A percentile compares a stretch with the other conserved stretches of the same genome.
Conservation (phyloP, 176 grass and related monocot species). For the Juncus effusus region DNA sequence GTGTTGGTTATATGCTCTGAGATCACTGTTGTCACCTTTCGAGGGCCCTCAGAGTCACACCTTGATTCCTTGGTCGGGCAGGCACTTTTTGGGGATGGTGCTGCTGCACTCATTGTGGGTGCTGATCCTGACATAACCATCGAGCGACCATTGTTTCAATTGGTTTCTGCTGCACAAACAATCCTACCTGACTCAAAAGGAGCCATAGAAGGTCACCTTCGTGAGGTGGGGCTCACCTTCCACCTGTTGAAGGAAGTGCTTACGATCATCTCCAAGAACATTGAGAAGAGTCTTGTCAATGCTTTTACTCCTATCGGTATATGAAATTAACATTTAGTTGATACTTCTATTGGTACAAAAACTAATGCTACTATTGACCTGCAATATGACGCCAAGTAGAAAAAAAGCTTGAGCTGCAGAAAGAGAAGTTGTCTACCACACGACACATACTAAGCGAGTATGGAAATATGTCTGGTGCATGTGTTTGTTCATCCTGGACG, state of each 20-base stretch:
- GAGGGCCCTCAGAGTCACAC: slow-evolving; percentile 27
- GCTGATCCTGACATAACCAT: neutral
- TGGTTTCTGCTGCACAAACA: slow-evolving; percentile 15
- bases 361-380: neutral
- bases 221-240: slow-evolving; percentile 31
- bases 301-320: neutral
- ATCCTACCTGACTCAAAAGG: slow-evolving; percentile 27
- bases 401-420: neutral
- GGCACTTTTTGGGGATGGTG: slow-evolving; percentile 34
- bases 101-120: slow-evolving; percentile 34
- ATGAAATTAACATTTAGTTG: neutral
- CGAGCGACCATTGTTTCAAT: slow-evolving; percentile 26
- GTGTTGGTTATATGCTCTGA: slow-evolving; percentile 32
- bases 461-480: slow-evolving; percentile 24
- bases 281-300: slow-evolving; percentile 24
- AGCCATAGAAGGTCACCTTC: slow-evolving; percentile 18
- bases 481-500: slow-evolving; percentile 23
- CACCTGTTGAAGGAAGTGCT: slow-evolving; percentile 22
- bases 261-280: slow-evolving; percentile 13
- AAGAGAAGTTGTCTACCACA: slow-evolving; percentile 11
- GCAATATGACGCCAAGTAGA: slow-evolving; percentile 12
- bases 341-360: neutral
- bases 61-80: slow-evolving; percentile 24
- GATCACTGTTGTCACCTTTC: slow-evolving; percentile 13
- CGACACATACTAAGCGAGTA: slow-evolving; percentile 21